These are phyloP conservation scores for Trichaptum fuscoviolaceum DNA, from an alignment of 768 basidiomycete genomes.

Conservation along the genomic window DNA sequence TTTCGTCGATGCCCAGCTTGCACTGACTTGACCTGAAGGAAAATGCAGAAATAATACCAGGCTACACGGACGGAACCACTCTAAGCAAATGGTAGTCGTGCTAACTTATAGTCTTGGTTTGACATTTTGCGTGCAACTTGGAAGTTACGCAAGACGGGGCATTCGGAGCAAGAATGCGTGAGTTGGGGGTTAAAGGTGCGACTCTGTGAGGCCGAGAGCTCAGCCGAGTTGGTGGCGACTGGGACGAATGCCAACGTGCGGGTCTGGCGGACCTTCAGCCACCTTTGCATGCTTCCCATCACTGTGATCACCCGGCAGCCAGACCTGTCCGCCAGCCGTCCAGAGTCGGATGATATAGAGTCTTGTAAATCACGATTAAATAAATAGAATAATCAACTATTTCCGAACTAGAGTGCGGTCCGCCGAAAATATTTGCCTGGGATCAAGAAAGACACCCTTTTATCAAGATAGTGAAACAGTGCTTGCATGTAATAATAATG, in stretches of 20 bases:
- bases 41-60: too few species aligned
- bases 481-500: too few species aligned
- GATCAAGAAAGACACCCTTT: not conserved
- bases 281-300: conserved; percentile 1
- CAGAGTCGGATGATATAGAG: not conserved
- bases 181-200: not conserved
- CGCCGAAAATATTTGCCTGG: not conserved
- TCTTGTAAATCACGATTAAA: not conserved
- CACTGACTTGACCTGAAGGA: not conserved
- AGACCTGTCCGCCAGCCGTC: not conserved
- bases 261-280: not conserved
- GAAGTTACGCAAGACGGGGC: not conserved
- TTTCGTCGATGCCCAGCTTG: not conserved
- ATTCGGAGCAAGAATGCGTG: not conserved
- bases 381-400: not conserved
- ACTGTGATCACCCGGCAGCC: not conserved
- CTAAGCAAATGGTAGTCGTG: too few species aligned
- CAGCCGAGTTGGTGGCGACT: not conserved
- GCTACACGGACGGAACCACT: too few species aligned
- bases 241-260: not conserved
- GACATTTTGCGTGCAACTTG: not conserved
- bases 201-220: not conserved
- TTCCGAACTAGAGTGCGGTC: not conserved
- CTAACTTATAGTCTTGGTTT: too few species aligned
- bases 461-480: not conserved